Percentiles rank a stretch among this genome's conserved stretches.
phyloP scores from a whole-genome alignment of 2,329 filamentous ascomycete species.

The Chaetomiaceae sp. region DNA sequence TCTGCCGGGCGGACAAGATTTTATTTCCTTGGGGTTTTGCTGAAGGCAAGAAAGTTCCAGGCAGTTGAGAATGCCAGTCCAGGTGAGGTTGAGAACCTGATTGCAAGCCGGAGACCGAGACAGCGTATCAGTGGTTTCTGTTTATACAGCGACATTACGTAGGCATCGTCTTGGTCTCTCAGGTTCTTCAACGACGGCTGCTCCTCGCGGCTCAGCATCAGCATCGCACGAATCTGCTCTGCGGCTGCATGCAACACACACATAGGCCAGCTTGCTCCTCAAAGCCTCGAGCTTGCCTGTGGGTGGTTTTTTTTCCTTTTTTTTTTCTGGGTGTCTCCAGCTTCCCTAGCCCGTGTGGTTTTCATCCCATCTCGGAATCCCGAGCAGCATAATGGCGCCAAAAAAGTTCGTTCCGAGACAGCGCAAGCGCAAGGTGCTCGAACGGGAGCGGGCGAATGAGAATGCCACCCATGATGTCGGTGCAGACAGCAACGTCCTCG shows the following conservation, averaged over 20 bases:
- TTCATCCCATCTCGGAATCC: background rate
- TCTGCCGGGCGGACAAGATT: conserved; percentile 28
- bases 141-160: too few relatives aligned
- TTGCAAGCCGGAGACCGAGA: too few relatives aligned
- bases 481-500: conserved; percentile 50
- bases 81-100: too few relatives aligned
- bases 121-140: too few relatives aligned
- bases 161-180: background rate
- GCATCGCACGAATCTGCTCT: too few relatives aligned
- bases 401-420: conserved; percentile 59
- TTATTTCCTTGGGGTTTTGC: conserved; percentile 9
- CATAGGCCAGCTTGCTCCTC: too few relatives aligned
- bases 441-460: conserved; percentile 51
- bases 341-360: too few relatives aligned
- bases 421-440: conserved; percentile 64
- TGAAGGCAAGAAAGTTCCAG: background rate
- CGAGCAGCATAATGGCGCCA: conserved; percentile 3
- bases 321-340: too few relatives aligned
- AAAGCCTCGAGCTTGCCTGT: too few relatives aligned
- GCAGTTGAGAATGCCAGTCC: background rate
- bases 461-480: conserved; percentile 38
- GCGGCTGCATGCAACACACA: too few relatives aligned
- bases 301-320: too few relatives aligned
- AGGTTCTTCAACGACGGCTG: background rate
- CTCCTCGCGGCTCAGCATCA: too few relatives aligned